These are phyloP conservation scores for Rossbeevera mucosa DNA, from an alignment of 768 basidiomycete genomes.

Conservation along the genomic window DNA sequence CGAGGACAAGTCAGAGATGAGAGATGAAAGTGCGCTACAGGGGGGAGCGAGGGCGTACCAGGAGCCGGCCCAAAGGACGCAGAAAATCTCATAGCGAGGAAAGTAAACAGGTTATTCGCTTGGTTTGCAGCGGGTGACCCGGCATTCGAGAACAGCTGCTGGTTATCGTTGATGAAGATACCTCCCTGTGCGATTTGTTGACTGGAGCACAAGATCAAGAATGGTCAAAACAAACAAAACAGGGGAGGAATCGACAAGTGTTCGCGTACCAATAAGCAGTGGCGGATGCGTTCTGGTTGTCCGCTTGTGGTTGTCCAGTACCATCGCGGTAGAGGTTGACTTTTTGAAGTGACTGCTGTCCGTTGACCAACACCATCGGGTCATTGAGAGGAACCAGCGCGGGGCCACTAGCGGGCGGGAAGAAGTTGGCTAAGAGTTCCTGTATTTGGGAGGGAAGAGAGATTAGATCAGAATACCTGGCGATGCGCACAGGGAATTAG, in stretches of 20 bases:
- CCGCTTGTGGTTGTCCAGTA: slow-evolving; percentile 24
- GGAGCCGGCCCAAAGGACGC: slow-evolving; percentile 21
- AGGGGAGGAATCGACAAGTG: not conserved
- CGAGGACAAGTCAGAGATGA: not conserved
- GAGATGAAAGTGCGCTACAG: not conserved
- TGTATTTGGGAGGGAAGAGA: not conserved
- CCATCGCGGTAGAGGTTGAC: slow-evolving; percentile 27
- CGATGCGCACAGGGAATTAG: not conserved
- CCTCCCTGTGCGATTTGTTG: slow-evolving; percentile 21
- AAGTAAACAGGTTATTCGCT: slow-evolving; percentile 26
- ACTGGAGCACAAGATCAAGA: not conserved
- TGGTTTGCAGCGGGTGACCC: slow-evolving; percentile 18
- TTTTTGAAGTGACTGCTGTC: slow-evolving; percentile 21
- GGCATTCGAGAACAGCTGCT: slow-evolving; percentile 14
- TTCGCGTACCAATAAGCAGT: slow-evolving; percentile 19
- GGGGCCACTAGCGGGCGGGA: slow-evolving; percentile 22
- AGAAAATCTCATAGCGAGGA: slow-evolving; percentile 29
- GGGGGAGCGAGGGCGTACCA: slow-evolving; percentile 9
- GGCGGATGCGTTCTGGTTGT: slow-evolving; percentile 20
- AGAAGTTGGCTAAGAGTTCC: slow-evolving; percentile 24
- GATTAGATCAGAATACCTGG: not conserved
- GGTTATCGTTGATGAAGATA: slow-evolving; percentile 22
- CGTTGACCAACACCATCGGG: slow-evolving; percentile 25
- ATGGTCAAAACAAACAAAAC: not conserved
- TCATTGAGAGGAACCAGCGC: slow-evolving; percentile 24